These are phyloP conservation scores for Populus davidiana DNA, from an alignment of 345 rosid genomes.

Conservation along the genomic window DNA sequence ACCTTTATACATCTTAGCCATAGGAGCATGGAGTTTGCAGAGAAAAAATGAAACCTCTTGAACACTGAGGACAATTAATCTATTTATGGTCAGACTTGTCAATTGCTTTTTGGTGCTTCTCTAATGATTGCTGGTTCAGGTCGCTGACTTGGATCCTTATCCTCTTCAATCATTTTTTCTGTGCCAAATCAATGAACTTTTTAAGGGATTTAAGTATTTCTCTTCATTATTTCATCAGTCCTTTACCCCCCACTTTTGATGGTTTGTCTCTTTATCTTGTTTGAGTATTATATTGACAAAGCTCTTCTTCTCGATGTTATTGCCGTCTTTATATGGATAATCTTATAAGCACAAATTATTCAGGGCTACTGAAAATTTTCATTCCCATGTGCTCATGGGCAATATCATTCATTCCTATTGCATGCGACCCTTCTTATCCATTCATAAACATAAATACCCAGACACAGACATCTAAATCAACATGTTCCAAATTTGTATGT, in stretches of 20 bases:
- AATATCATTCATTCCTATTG: background rate
- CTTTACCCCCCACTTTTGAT: background rate
- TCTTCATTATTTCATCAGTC: background rate
- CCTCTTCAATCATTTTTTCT: background rate
- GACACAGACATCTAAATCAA: background rate
- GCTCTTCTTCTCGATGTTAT: background rate
- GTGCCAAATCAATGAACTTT: background rate
- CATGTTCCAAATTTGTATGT: background rate
- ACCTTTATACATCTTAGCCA: background rate
- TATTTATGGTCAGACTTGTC: background rate
- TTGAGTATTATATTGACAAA: background rate
- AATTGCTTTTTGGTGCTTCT: background rate
- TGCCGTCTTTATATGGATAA: background rate
- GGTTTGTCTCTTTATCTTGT: background rate
- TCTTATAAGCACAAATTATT: background rate
- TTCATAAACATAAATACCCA: background rate
- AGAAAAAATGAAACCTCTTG: background rate
- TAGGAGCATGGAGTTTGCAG: background rate
- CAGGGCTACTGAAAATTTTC: background rate
- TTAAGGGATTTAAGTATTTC: background rate
- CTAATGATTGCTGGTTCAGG: background rate
- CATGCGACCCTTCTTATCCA: background rate
- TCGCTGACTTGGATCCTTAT: background rate
- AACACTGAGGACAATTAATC: background rate
- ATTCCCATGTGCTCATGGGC: background rate